These are phyloP conservation scores for Panus rudis DNA, from an alignment of 768 basidiomycete genomes.

Conservation along the genomic window DNA sequence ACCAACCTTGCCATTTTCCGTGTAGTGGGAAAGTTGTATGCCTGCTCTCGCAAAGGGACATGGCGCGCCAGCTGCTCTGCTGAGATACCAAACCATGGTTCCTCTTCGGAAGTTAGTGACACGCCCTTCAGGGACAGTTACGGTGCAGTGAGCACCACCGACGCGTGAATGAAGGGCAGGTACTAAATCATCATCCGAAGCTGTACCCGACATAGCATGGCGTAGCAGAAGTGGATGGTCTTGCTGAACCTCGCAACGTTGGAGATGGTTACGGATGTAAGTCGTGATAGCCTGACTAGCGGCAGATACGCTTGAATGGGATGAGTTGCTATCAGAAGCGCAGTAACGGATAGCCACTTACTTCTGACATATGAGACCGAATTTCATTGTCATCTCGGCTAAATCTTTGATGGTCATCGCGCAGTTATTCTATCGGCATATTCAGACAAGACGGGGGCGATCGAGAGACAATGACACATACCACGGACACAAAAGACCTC, in stretches of 20 bases:
- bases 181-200: slow-evolving; percentile 66
- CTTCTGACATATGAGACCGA: slow-evolving; percentile 73
- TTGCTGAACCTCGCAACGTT: slow-evolving; percentile 63
- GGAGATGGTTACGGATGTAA: slow-evolving; percentile 69
- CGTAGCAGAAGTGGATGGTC: slow-evolving; percentile 70
- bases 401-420: slow-evolving; percentile 86
- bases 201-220: slow-evolving; percentile 65
- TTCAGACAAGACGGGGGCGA: slow-evolving; percentile 16
- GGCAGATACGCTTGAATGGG: slow-evolving; percentile 52
- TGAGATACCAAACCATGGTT: slow-evolving; percentile 78
- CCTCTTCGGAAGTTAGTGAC: slow-evolving; percentile 71
- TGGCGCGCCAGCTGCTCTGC: slow-evolving; percentile 63
- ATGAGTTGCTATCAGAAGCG: slow-evolving; percentile 8
- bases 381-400: slow-evolving; percentile 58
- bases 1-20: slow-evolving; percentile 38
- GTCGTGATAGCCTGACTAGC: slow-evolving; percentile 79
- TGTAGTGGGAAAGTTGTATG: slow-evolving; percentile 66
- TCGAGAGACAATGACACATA: slow-evolving; percentile 28
- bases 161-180: slow-evolving; percentile 62
- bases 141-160: slow-evolving; percentile 52
- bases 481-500: slow-evolving; percentile 67
- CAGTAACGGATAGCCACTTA: slow-evolving; percentile 30
- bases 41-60: slow-evolving; percentile 72
- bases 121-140: slow-evolving; percentile 30
- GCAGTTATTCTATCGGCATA: slow-evolving; percentile 53